Percentiles rank a stretch among this genome's conserved stretches.
Evolutionary conservation across 306 rosid species (phyloP).

Genomic region (Cicer arietinum): DNA sequence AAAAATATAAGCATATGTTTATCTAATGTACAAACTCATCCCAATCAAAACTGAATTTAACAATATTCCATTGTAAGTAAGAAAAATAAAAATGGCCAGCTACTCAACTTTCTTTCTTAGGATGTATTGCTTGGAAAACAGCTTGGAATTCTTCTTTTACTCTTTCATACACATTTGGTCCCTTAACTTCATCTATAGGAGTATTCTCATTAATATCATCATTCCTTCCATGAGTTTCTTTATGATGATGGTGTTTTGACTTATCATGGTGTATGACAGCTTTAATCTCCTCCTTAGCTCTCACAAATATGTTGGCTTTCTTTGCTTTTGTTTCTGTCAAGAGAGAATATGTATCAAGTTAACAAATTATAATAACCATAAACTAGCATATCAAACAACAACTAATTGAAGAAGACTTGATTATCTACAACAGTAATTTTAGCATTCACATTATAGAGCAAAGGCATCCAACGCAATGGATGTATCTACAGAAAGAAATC

Average conservation of each 20-base stretch:
- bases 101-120: conserved; percentile 52
- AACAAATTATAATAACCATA: neutral
- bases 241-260: conserved; percentile 57
- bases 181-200: conserved; percentile 62
- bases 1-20: conserved; percentile 8
- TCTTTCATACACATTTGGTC: conserved; percentile 64
- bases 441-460: neutral
- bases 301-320: conserved; percentile 46
- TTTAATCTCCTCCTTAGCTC: conserved; percentile 63
- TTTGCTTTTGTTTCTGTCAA: conserved; percentile 54
- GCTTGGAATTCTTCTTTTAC: conserved; percentile 85
- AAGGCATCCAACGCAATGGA: conserved; percentile 18
- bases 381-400: conserved; percentile 22
- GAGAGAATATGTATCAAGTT: conserved; percentile 28
- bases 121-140: conserved; percentile 58
- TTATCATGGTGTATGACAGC: conserved; percentile 56
- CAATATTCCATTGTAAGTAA: conserved; percentile 40
- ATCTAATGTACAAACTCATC: conserved; percentile 33
- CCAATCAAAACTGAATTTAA: conserved; percentile 27
- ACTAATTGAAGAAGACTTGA: conserved; percentile 16
- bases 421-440: neutral
- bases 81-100: neutral
- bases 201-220: conserved; percentile 68
- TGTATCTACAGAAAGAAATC: neutral
- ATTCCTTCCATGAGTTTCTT: conserved; percentile 70